These are phyloP conservation scores for Cichorium intybus DNA, from an alignment of 140 eudicot species.

Conservation along the genomic window DNA sequence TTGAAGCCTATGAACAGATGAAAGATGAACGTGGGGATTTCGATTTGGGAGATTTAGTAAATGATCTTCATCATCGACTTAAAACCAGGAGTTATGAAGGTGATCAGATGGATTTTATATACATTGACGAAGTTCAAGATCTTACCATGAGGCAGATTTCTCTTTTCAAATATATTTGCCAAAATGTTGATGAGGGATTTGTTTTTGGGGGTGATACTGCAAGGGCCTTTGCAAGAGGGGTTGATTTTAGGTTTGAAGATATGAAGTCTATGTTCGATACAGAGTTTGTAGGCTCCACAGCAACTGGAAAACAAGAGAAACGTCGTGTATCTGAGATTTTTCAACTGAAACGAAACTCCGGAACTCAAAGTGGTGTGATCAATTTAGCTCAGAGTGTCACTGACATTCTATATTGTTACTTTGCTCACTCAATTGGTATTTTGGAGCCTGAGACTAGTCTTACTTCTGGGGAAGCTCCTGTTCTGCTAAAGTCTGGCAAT, in stretches of 20 bases:
- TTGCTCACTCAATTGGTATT: constrained; percentile 39
- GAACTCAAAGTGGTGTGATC: constrained; percentile 64
- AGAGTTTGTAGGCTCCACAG: constrained; percentile 25
- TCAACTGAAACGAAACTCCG: constrained; percentile 40
- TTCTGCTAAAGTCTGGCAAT: constrained; percentile 44
- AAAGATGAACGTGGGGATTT: constrained; percentile 48
- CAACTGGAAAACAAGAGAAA: constrained; percentile 30
- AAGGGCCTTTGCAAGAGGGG: constrained; percentile 50
- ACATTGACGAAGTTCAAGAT: constrained; percentile 63
- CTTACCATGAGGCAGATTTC: constrained; percentile 44
- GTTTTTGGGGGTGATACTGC: constrained; percentile 59
- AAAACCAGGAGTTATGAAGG: constrained; percentile 25
- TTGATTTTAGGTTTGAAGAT: constrained; percentile 55
- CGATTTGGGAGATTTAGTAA: constrained; percentile 63
- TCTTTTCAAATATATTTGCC: constrained; percentile 47
- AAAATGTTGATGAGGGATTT: constrained; percentile 60
- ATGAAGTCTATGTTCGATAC: constrained; percentile 42
- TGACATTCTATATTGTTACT: constrained; percentile 47
- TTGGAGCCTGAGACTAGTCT: constrained; percentile 43
- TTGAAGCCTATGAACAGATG: constrained; percentile 49
- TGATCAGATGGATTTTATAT: constrained; percentile 45
- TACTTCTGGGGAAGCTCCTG: constrained; percentile 55
- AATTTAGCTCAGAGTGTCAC: constrained; percentile 65
- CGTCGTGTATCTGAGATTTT: constrained; percentile 35
- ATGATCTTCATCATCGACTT: constrained; percentile 46